These are phyloP conservation scores for Meyerozyma guilliermondii DNA, from an alignment of 1,139 yeast genomes.

Conservation along the genomic window DNA sequence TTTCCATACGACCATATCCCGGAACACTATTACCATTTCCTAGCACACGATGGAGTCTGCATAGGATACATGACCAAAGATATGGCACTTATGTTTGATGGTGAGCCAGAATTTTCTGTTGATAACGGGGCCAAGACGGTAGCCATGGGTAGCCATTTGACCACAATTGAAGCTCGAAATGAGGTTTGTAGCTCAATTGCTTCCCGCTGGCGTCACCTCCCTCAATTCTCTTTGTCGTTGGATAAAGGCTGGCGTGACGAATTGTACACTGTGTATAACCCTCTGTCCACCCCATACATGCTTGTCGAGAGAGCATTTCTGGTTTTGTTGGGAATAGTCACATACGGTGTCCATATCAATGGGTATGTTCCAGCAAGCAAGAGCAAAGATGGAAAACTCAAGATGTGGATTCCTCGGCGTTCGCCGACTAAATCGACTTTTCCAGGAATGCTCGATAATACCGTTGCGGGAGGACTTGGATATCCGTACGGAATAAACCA, in stretches of 20 bases:
- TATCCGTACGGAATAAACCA: slow-evolving; percentile 72
- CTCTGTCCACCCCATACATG: slow-evolving; percentile 52
- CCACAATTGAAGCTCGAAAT: slow-evolving; percentile 45
- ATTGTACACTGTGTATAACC: slow-evolving; percentile 65
- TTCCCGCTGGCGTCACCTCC: slow-evolving; percentile 30
- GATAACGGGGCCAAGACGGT: slow-evolving; percentile 27
- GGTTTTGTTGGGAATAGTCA: slow-evolving; percentile 75
- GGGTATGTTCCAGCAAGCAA: slow-evolving; percentile 56
- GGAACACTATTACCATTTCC: slow-evolving; percentile 29
- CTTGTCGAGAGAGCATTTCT: slow-evolving; percentile 77
- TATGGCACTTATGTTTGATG: slow-evolving; percentile 37
- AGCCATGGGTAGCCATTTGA: slow-evolving; percentile 27
- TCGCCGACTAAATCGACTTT: slow-evolving; percentile 74
- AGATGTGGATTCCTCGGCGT: slow-evolving; percentile 84
- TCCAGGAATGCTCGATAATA: slow-evolving; percentile 88
- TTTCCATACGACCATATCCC: slow-evolving; percentile 30
- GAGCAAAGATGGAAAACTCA: slow-evolving; percentile 38
- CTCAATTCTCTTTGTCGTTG: slow-evolving; percentile 37
- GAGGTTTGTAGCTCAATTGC: slow-evolving; percentile 42
- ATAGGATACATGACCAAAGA: slow-evolving; percentile 51
- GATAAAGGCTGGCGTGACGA: slow-evolving; percentile 84
- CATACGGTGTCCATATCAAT: slow-evolving; percentile 84
- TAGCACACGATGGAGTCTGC: slow-evolving; percentile 45
- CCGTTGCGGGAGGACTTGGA: slow-evolving; percentile 94
- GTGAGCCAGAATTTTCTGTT: slow-evolving; percentile 27